These are phyloP conservation scores for Blastobotrys aristatus DNA, from an alignment of 1,139 yeast genomes.

Conservation along the genomic window DNA sequence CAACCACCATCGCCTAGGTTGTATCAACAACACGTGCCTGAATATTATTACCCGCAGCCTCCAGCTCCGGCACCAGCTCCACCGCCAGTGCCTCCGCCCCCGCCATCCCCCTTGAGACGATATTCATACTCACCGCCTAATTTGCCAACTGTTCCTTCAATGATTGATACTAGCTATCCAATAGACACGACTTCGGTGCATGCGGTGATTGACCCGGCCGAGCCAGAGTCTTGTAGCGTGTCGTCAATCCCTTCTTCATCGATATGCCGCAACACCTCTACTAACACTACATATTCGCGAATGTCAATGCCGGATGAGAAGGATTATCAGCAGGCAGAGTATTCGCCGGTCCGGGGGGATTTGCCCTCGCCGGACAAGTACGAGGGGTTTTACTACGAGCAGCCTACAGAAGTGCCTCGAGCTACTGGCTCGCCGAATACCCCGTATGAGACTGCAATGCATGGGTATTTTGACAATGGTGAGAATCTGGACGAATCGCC, in stretches of 20 bases:
- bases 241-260: slow-evolving; percentile 14
- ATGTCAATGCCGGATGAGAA: slow-evolving; percentile 15
- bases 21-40: neutral
- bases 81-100: neutral
- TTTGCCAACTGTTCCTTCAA: slow-evolving; percentile 1
- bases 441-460: neutral
- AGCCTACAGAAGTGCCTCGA: slow-evolving; percentile 5
- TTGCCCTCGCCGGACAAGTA: slow-evolving; percentile 6
- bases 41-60: neutral
- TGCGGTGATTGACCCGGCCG: slow-evolving; percentile 11
- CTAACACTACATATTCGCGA: slow-evolving; percentile 18
- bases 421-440: neutral
- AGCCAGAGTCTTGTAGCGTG: slow-evolving; percentile 10
- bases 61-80: slow-evolving; percentile 1
- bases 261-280: slow-evolving; percentile 15
- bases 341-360: slow-evolving; percentile 7
- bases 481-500: slow-evolving; percentile 4
- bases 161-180: slow-evolving; percentile 11
- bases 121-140: neutral
- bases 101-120: neutral
- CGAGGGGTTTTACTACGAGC: slow-evolving; percentile 3
- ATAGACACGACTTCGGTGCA: slow-evolving; percentile 12
- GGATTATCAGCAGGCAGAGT: slow-evolving; percentile 3
- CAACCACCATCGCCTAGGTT: neutral
- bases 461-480: slow-evolving; percentile 12